These are phyloP conservation scores for Cutaneotrichosporon sp. DNA, from an alignment of 1,284 basidiomycete species.

Conservation along the genomic window DNA sequence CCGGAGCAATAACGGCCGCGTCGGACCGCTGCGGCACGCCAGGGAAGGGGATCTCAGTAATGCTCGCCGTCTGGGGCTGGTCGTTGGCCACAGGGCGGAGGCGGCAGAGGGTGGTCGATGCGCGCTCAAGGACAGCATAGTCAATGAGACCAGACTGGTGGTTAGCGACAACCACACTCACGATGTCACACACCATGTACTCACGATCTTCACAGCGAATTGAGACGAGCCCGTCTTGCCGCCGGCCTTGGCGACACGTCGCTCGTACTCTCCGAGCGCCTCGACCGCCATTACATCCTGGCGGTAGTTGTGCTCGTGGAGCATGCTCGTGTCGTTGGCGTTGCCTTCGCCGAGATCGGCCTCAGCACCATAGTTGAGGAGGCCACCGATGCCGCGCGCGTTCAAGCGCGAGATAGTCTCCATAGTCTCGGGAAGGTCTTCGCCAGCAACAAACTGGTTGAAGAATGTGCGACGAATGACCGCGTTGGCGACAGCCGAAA, in stretches of 20 bases:
- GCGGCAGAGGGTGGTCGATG: conserved; percentile 51
- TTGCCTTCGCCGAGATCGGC: conserved; percentile 7
- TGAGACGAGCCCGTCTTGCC: conserved; percentile 62
- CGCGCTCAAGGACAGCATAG: conserved; percentile 48
- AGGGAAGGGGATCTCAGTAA: conserved; percentile 60
- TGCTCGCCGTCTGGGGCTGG: conserved; percentile 7
- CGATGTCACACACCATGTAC: conserved; percentile 31
- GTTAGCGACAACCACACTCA: neutral
- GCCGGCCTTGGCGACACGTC: conserved; percentile 44
- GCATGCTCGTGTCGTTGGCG: neutral
- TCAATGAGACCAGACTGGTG: conserved; percentile 51
- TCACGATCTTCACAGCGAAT: conserved; percentile 76
- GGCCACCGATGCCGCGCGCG: neutral
- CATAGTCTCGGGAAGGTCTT: conserved; percentile 63
- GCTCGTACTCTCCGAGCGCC: conserved; percentile 75
- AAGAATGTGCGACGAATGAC: conserved; percentile 83
- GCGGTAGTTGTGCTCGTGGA: conserved; percentile 51
- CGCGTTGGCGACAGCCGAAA: conserved; percentile 66
- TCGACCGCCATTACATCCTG: conserved; percentile 69
- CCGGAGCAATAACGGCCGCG: conserved; percentile 34
- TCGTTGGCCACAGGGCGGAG: conserved; percentile 35
- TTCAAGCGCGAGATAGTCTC: neutral
- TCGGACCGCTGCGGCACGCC: conserved; percentile 57
- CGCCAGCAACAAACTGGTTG: conserved; percentile 78
- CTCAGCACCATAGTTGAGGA: conserved; percentile 13